A percentile compares a stretch with the other conserved stretches of the same genome.
These are phyloP conservation scores for Drechslerella stenobrocha DNA, from an alignment of 2,329 filamentous ascomycete species.

Conservation along the genomic window DNA sequence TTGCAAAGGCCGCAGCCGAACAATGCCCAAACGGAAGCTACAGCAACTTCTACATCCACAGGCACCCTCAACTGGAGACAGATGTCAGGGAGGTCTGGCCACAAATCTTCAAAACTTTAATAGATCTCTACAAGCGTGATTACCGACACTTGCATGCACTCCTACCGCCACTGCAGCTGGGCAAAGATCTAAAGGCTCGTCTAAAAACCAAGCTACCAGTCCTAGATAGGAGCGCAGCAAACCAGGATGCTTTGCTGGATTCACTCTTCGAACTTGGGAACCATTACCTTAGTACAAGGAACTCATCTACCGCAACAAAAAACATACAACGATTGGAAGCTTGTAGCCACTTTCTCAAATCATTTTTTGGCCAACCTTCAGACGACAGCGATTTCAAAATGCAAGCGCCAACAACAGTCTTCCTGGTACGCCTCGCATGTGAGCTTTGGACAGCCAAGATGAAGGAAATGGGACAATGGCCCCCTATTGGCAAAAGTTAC, in stretches of 20 bases:
- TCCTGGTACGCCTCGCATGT: conserved; percentile 16
- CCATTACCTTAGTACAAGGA: conserved; percentile 20
- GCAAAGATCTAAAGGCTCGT: conserved; percentile 11
- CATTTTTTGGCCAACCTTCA: conserved; percentile 24
- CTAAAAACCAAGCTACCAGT: conserved; percentile 14
- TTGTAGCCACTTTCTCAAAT: conserved; percentile 17
- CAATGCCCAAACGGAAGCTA: conserved; percentile 28
- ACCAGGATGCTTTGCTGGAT: conserved; percentile 19
- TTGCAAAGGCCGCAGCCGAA: conserved; percentile 17
- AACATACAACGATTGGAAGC: conserved; percentile 12
- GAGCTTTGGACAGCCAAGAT: conserved; percentile 15
- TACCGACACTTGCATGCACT: conserved; percentile 34
- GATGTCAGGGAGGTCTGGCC: conserved; percentile 34
- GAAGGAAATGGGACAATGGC: conserved; percentile 19
- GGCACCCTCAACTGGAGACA: conserved; percentile 16
- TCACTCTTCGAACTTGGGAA: conserved; percentile 15
- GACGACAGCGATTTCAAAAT: conserved; percentile 2
- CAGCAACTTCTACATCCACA: conserved; percentile 18
- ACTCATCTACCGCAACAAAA: conserved; percentile 1
- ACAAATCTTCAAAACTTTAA: conserved; percentile 20
- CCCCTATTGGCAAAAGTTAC: background rate
- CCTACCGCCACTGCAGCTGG: conserved; percentile 11
- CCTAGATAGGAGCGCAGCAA: background rate
- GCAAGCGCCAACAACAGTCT: conserved; percentile 20
- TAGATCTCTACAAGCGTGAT: conserved; percentile 8